A percentile compares a stretch with the other conserved stretches of the same genome.
These are phyloP conservation scores for Ustilago esculenta DNA, from an alignment of 1,284 basidiomycete species.

Conservation along the genomic window DNA sequence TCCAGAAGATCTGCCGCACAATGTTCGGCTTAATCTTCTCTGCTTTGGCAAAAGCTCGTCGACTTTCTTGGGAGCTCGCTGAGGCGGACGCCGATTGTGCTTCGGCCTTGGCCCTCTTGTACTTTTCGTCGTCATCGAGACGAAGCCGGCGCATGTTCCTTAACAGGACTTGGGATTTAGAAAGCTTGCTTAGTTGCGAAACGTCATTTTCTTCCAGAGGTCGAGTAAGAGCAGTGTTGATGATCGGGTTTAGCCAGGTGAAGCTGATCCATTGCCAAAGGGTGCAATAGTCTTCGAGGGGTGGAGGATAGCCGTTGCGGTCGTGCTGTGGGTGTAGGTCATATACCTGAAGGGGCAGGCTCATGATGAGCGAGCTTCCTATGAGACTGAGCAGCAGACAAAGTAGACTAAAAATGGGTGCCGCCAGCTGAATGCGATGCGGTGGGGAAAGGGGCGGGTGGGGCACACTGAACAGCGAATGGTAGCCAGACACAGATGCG, in stretches of 20 bases:
- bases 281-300: slow-evolving; percentile 78
- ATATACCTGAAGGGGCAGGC: slow-evolving; percentile 37
- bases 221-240: slow-evolving; percentile 14
- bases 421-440: slow-evolving; percentile 11
- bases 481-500: slow-evolving; percentile 10
- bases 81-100: slow-evolving; percentile 2
- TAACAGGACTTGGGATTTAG: slow-evolving; percentile 29
- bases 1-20: slow-evolving; percentile 28
- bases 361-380: slow-evolving; percentile 16
- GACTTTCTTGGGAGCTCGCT: neutral
- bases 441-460: slow-evolving; percentile 16
- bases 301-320: slow-evolving; percentile 66
- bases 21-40: slow-evolving; percentile 28
- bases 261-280: slow-evolving; percentile 82
- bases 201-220: slow-evolving; percentile 48
- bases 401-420: slow-evolving; percentile 17
- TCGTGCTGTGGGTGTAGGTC: slow-evolving; percentile 27
- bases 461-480: slow-evolving; percentile 15
- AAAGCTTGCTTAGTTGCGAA: slow-evolving; percentile 38
- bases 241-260: slow-evolving; percentile 73
- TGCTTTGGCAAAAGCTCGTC: slow-evolving; percentile 24
- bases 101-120: slow-evolving; percentile 7
- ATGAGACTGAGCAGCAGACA: slow-evolving; percentile 4
- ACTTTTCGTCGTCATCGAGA: slow-evolving; percentile 5
- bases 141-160: slow-evolving; percentile 30